phyloP scores from a whole-genome alignment of 2,329 filamentous ascomycete species.

The Phialophora verrucosa region DNA sequence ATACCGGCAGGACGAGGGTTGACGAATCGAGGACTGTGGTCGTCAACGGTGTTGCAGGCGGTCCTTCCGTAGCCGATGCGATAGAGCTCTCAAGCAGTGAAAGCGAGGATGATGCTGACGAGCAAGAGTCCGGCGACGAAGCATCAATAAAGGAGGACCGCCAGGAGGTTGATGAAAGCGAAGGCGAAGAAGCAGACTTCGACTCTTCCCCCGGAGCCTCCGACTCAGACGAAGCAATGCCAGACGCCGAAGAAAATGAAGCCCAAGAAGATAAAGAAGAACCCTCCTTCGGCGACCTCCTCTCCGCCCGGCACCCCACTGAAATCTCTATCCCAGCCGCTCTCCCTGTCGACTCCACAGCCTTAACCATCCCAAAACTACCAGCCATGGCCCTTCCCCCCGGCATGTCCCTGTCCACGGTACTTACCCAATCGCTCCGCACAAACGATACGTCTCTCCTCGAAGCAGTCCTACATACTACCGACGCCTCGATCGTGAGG shows the following conservation, averaged over 20 bases:
- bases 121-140: slow-evolving; percentile 31
- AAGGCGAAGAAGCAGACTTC: slow-evolving; percentile 25
- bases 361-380: slow-evolving; percentile 47
- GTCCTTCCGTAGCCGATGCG: slow-evolving; percentile 47
- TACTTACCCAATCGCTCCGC: slow-evolving; percentile 89
- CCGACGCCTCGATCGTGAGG: slow-evolving; percentile 76
- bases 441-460: slow-evolving; percentile 90
- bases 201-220: slow-evolving; percentile 2
- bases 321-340: slow-evolving; percentile 49
- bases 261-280: slow-evolving; percentile 41
- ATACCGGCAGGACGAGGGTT: slow-evolving; percentile 58
- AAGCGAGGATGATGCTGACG: slow-evolving; percentile 46
- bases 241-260: slow-evolving; percentile 45
- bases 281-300: slow-evolving; percentile 85
- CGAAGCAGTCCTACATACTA: slow-evolving; percentile 86
- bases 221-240: slow-evolving; percentile 27
- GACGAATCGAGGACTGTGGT: slow-evolving; percentile 65
- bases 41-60: slow-evolving; percentile 46
- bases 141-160: slow-evolving; percentile 37
- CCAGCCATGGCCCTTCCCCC: slow-evolving; percentile 65
- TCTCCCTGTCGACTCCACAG: slow-evolving; percentile 53
- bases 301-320: slow-evolving; percentile 65
- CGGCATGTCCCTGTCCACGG: slow-evolving; percentile 82
- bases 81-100: slow-evolving; percentile 58
- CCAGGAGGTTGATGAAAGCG: slow-evolving; percentile 23